Evolutionary conservation across 305 asterid genomes (phyloP).

Genomic region (Solanum hybrid): DNA sequence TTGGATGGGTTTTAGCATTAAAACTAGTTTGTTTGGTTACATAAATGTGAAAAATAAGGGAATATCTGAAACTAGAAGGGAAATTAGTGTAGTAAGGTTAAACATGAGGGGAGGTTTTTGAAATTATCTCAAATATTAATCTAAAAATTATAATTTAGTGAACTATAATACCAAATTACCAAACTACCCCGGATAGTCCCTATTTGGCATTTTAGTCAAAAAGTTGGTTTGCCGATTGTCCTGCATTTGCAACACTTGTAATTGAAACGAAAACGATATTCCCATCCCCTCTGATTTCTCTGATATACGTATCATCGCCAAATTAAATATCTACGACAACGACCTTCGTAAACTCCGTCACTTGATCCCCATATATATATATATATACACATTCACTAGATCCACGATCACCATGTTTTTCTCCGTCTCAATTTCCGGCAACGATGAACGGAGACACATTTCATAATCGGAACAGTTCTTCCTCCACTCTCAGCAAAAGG

Average conservation of each 20-base stretch:
- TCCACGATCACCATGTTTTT: background rate
- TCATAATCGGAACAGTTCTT: background rate
- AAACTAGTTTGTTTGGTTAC: too few species aligned
- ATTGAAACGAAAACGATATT: background rate
- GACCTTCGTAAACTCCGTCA: conserved; percentile 20
- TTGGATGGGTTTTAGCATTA: too few species aligned
- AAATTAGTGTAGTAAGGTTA: too few species aligned
- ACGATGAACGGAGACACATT: conserved; percentile 14
- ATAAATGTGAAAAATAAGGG: too few species aligned
- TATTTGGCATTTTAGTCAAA: background rate
- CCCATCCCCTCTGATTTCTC: background rate
- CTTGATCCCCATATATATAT: background rate
- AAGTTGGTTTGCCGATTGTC: background rate
- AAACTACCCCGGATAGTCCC: background rate
- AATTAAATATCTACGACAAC: background rate
- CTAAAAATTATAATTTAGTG: background rate
- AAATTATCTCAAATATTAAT: too few species aligned
- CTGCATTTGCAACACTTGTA: background rate
- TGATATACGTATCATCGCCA: background rate
- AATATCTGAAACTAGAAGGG: too few species aligned
- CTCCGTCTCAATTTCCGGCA: background rate
- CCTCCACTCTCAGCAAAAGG: conserved; percentile 1
- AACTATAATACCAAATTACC: background rate
- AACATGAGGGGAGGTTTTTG: accelerated
- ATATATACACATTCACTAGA: background rate